Percentiles rank a stretch among this genome's conserved stretches.
Evolutionary conservation across 257 asterid species (phyloP).

Genomic region (Ligustrum vulgare): DNA sequence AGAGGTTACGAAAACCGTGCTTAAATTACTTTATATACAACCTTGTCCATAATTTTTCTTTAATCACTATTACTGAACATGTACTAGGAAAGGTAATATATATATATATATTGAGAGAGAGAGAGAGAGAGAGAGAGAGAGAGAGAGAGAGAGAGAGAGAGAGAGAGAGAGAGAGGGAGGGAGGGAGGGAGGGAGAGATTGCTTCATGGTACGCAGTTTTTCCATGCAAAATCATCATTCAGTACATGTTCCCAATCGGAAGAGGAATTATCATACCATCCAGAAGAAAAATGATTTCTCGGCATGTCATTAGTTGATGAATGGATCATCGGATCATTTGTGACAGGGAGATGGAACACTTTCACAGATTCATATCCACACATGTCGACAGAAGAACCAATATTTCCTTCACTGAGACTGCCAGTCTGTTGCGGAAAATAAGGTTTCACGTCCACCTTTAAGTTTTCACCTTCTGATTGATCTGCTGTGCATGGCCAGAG

Average conservation of each 20-base stretch:
- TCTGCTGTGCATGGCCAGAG: constrained; percentile 11
- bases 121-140: too few species aligned
- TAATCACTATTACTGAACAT: not conserved
- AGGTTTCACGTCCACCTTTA: constrained; percentile 23
- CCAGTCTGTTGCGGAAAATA: constrained; percentile 30
- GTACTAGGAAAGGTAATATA: not conserved
- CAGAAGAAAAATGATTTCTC: constrained; percentile 28
- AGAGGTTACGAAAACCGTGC: not conserved
- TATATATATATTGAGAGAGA: too few species aligned
- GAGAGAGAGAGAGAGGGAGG: too few species aligned
- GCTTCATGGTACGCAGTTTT: constrained; percentile 1
- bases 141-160: too few species aligned
- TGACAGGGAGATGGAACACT: constrained; percentile 34
- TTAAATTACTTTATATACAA: not conserved
- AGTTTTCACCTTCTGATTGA: constrained; percentile 26
- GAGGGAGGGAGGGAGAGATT: too few species aligned
- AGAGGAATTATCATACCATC: constrained; percentile 54
- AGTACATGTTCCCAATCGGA: constrained; percentile 92
- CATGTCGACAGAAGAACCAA: constrained; percentile 30
- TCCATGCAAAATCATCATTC: constrained; percentile 66
- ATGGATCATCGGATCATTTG: constrained; percentile 40
- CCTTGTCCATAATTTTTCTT: not conserved
- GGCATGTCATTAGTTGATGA: constrained; percentile 25
- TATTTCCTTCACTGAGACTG: constrained; percentile 18
- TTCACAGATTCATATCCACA: constrained; percentile 37